Evolutionary conservation across 2,329 filamentous ascomycete genomes (phyloP), one percentile per base, ranked within the genome.

Genomic region (Talaromyces piceae): DNA sequence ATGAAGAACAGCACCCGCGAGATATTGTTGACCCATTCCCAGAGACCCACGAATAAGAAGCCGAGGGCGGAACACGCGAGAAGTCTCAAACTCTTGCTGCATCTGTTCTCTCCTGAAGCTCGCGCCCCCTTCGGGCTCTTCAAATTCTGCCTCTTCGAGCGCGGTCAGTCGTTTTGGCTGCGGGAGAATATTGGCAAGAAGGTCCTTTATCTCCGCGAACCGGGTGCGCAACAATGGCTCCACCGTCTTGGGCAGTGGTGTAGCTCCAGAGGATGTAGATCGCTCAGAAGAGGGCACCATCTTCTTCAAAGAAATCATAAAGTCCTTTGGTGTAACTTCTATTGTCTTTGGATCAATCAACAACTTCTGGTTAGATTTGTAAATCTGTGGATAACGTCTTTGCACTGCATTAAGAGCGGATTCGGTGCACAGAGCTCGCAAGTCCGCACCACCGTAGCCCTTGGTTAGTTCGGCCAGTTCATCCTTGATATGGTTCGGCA

Each of bases 271-370:
- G 3, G 89, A 86, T 0, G 89, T 84, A 44, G 91, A 91, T 56
- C 93, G 79, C 67, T 97, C 89, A 0, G 93, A 97, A 0, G 93
- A 97, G 5, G 93, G 93, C 9, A 96, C 81, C 71, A 98, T 89
- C 70, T 95, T 95, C 73, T 95, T 95, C 64, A 96, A 84, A 0
- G 91, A 95, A 12, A 96, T 80, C 87, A 95, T 95, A 62, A 98
- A 98, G 68, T 98, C 93, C 51, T 93, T 93, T 4, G 93, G 89
- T 41, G 88, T 84, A 31, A 98, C 83, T 52, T 83, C 83, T 63
- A 98, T 95, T 61, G 84, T 88, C 54, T 81, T 80, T 0, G 91
- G 85, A 59, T 96, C 84, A 52, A 98, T 93, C 41, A 94, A 73
- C 27, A 97, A 81, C 71, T 96, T 96, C 66, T 94, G 84, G 57